Base-by-base conservation (phyloP, 768 basidiomycete species). In the Lactifluus echinatus region DNA sequence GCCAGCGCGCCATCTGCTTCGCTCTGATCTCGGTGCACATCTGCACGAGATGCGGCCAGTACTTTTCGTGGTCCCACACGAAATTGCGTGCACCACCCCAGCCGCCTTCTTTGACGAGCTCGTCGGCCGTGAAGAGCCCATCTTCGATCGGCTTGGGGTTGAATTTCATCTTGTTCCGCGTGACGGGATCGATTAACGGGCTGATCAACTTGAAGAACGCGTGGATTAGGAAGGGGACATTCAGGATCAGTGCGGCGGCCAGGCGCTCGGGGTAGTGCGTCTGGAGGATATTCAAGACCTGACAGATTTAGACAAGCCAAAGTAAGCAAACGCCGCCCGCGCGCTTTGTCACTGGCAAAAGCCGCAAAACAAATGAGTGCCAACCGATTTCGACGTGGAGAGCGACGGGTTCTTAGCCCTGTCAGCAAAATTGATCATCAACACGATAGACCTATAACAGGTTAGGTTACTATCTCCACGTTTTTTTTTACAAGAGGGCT, bases 251-350 rank as follows among this genome's bases (percentile, higher is more conserved):
- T 1, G 89, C 79, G 28, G 69, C 68, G 28, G 89, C 90, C 33
- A 95, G 81, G 3, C 93, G 82, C 68, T 95, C 93, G 0, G 90
- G 90, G 64, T 91, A 93, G 66, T 93, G 89, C 23, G 81, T 78
- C 65, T 91, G 89, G 14, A 91, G 75, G 63, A 89, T 85, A 67
- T 76, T 64, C 2, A 71, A 54, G 26, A 69, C 66, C 66, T 69
- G 44, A 5, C 12, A n/a, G 54, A 24, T 46, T 48, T 31, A 46
- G 8, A 45, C 31, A 31, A 31, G 12, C 19, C 14, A 15, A 36
- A 40, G 40, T 46, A 31, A 55, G 36, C 29, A 55, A 19, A 8
- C 33, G 31, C 12, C 59, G 31, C 12, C 59, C 26, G 11, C 40
- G 10, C n/a, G 39, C 23, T 3, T 26, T 12, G 15, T 19, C 8